Evolutionary conservation across 768 basidiomycete genomes (phyloP).

Genomic region (Trametes coccinea): DNA sequence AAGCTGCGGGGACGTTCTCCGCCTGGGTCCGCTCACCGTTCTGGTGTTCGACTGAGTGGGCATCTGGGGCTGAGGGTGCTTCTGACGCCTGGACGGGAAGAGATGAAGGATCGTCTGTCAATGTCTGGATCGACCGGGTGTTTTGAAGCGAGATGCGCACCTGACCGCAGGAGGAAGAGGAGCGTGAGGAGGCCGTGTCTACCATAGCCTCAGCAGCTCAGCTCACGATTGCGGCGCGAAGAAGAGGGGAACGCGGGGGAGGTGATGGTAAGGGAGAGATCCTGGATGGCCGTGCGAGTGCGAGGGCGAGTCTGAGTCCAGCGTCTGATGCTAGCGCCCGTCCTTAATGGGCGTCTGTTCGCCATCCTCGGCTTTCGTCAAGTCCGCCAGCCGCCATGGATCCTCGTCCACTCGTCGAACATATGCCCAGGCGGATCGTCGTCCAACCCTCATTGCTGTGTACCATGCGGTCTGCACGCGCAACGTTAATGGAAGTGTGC

Average conservation of each 20-base stretch:
- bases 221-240: background rate
- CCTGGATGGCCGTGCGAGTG: background rate
- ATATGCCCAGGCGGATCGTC: background rate
- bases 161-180: slow-evolving; percentile 7
- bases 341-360: slow-evolving; percentile 10
- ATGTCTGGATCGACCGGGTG: slow-evolving; percentile 1
- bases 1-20: background rate
- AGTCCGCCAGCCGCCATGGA: background rate
- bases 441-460: slow-evolving; percentile 6
- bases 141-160: slow-evolving; percentile 1
- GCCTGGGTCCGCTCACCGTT: slow-evolving; percentile 3
- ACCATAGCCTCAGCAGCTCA: slow-evolving; percentile 22
- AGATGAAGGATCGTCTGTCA: slow-evolving; percentile 9
- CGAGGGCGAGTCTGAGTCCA: background rate
- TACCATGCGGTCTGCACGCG: background rate
- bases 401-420: background rate
- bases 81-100: slow-evolving; percentile 18
- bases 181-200: slow-evolving; percentile 9
- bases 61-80: slow-evolving; percentile 11
- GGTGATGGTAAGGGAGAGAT: background rate
- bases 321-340: slow-evolving; percentile 2
- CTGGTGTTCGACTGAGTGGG: slow-evolving; percentile 4
- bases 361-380: slow-evolving; percentile 1
- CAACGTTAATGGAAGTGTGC: background rate
- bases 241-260: background rate